Evolutionary conservation across 495 filamentous ascomycete genomes (phyloP).

Genomic region (Antarctomyces pellizariae): DNA sequence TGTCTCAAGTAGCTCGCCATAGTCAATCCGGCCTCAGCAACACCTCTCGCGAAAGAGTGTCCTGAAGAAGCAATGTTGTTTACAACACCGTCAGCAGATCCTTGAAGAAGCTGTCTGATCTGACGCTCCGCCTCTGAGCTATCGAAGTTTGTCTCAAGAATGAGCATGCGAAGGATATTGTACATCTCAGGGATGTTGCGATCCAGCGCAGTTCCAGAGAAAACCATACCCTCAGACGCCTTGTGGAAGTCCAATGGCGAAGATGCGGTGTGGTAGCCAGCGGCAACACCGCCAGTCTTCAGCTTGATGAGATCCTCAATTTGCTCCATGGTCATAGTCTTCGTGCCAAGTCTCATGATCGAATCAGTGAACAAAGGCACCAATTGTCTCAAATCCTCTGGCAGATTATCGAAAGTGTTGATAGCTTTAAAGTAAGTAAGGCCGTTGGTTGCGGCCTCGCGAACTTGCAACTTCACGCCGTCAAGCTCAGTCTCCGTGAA

Average conservation of each 20-base stretch:
- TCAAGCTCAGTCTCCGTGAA: conserved; percentile 43
- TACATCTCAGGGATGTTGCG: conserved; percentile 80
- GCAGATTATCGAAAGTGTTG: conserved; percentile 53
- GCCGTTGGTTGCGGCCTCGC: conserved; percentile 80
- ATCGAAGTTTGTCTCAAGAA: conserved; percentile 76
- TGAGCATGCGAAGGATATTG: conserved; percentile 51
- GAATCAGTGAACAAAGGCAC: conserved; percentile 83
- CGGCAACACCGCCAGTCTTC: conserved; percentile 79
- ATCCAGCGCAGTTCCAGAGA: conserved; percentile 71
- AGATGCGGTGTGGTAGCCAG: conserved; percentile 53
- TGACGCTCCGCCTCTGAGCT: conserved; percentile 54
- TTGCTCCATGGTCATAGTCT: conserved; percentile 72
- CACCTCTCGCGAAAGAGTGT: conserved; percentile 61
- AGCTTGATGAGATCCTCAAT: conserved; percentile 87
- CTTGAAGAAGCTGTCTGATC: conserved; percentile 67
- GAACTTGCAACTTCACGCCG: conserved; percentile 60
- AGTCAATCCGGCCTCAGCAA: conserved; percentile 59
- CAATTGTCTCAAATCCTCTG: conserved; percentile 61
- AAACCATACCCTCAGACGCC: conserved; percentile 56
- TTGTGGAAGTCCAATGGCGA: conserved; percentile 44
- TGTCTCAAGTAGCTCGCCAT: conserved; percentile 45
- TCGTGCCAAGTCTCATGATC: conserved; percentile 79
- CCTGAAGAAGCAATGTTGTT: conserved; percentile 75
- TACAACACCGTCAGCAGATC: conserved; percentile 68
- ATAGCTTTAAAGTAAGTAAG: conserved; percentile 88